Base-by-base conservation (phyloP, 768 basidiomycete genomes). In the Lactarius deliciosus region DNA sequence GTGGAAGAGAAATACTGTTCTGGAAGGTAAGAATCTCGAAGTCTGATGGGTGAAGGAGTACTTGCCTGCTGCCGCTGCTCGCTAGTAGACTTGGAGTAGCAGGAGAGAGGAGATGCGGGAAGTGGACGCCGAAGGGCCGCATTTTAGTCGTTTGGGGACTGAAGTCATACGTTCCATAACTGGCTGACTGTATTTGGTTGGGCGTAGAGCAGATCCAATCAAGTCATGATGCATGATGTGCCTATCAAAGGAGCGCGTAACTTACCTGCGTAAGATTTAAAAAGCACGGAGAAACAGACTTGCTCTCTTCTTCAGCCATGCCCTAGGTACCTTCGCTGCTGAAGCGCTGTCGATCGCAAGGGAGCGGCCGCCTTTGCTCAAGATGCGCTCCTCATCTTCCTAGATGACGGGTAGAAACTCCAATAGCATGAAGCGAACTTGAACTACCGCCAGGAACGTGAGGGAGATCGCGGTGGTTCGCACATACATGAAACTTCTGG, bases 101-200 rank as follows among this genome's bases (percentile, higher is more conserved):
- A 25, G 50, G 60, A 53, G 64, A 61, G 4, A 32, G 41, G 43
- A 54, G 41, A 18, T n/a, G 57, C 25, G 15, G 25, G 15, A 11
- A 36, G 15, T 25, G 32, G 15, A 30, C 22, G 38, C 11, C 16
- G 40, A 32, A 61, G 68, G 54, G 28, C 60, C n/a, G 54, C 18
- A 67, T 66, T 62, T 69, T 67, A 57, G 67, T 60, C 15, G 61
- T 69, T 57, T 66, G 65, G 25, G 65, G 59, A 15, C 47, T 43
- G 53, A 32, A 57, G 61, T 66, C 57, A 59, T 63, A 32, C 63
- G 65, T 15, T 66, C 64, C 65, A 69, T 60, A 32, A 66, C 65
- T 6, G 68, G 65, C n/a, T 59, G 64, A 16, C 68, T 63, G 43
- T 10, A 9, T 40, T 58, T 58, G 55, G 61, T 58, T 58, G 55